These are phyloP conservation scores for Pseudogymnoascus sp. DNA, from an alignment of 2,329 filamentous ascomycete genomes.

Conservation along the genomic window DNA sequence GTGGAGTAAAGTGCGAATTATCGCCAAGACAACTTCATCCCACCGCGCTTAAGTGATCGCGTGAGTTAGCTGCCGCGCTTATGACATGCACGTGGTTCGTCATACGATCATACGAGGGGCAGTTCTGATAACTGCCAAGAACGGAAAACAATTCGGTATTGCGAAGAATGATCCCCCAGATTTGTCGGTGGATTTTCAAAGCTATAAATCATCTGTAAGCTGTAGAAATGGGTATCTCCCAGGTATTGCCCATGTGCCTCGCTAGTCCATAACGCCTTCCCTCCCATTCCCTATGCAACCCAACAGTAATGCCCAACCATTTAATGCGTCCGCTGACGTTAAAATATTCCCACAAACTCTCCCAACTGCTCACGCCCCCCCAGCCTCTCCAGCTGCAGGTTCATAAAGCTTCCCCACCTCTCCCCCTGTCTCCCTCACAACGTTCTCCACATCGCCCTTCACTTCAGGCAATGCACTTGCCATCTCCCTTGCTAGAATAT, in stretches of 20 bases:
- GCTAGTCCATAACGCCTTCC: conserved; percentile 6
- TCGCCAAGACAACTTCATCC: conserved; percentile 9
- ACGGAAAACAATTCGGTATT: background rate
- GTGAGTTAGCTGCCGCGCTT: conserved; percentile 5
- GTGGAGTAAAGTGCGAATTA: conserved; percentile 7
- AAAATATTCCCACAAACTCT: background rate
- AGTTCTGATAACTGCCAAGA: background rate
- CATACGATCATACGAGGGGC: conserved; percentile 3
- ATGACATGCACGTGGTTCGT: conserved; percentile 3
- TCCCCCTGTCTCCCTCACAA: conserved; percentile 22
- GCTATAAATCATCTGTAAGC: background rate
- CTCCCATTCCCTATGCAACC: background rate
- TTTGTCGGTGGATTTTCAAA: background rate
- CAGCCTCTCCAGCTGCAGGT: background rate
- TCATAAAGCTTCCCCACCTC: conserved; percentile 6
- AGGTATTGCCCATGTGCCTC: background rate
- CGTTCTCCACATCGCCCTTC: conserved; percentile 22
- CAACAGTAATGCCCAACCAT: background rate
- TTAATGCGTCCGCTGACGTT: background rate
- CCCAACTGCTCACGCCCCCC: background rate
- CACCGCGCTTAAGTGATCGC: conserved; percentile 7
- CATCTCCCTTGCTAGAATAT: conserved; percentile 45
- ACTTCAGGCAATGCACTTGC: conserved; percentile 24
- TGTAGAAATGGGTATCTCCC: background rate
- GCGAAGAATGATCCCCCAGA: background rate